Percentiles rank a stretch among this genome's conserved stretches.
phyloP scores from a whole-genome alignment of 192 early-diverging fungal genomes.

The Thoreauomyces humboldtii region DNA sequence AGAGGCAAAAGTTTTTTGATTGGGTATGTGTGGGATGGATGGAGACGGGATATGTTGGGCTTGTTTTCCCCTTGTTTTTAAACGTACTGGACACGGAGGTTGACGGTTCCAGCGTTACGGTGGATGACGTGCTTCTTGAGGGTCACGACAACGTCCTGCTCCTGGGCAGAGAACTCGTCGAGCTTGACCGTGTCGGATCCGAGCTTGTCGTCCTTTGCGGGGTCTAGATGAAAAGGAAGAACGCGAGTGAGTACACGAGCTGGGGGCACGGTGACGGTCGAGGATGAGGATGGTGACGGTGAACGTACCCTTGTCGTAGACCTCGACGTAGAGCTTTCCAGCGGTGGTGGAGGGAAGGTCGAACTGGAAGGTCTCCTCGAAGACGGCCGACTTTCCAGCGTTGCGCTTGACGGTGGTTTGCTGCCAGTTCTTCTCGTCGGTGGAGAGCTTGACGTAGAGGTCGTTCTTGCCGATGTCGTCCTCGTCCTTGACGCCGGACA shows the following conservation, averaged over 20 bases:
- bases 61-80: too few species aligned
- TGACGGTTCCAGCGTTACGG: not conserved
- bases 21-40: too few species aligned
- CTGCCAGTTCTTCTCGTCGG: conserved; percentile 13
- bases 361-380: conserved; percentile 1
- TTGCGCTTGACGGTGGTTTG: conserved; percentile 13
- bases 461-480: conserved; percentile 20
- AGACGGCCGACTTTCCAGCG: conserved; percentile 16
- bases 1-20: too few species aligned
- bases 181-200: not conserved
- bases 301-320: conserved; percentile 22
- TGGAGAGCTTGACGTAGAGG: conserved; percentile 14
- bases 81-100: not conserved
- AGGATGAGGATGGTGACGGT: too few species aligned
- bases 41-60: too few species aligned
- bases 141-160: not conserved
- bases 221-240: too few species aligned
- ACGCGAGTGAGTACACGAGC: too few species aligned
- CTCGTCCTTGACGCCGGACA: conserved; percentile 21
- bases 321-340: not conserved
- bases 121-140: conserved; percentile 4
- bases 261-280: too few species aligned
- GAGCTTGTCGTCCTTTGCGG: conserved; percentile 12
- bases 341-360: not conserved
- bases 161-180: not conserved